Evolutionary conservation across 225 moss, liverwort and hornwort genomes (phyloP).

Genomic region (Asterella californica): DNA sequence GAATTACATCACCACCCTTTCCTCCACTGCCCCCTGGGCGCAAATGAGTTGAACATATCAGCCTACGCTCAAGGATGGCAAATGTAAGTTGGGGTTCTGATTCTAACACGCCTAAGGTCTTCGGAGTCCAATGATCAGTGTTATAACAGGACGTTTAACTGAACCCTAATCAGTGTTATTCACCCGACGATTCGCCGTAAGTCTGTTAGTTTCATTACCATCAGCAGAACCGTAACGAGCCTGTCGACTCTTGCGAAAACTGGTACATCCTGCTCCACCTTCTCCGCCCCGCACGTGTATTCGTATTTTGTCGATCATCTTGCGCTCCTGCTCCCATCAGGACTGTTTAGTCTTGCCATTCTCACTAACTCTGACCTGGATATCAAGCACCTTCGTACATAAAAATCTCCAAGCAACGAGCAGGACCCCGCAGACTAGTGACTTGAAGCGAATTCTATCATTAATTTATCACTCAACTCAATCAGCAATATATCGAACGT

Average conservation of each 20-base stretch:
- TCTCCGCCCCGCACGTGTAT: conserved; percentile 79
- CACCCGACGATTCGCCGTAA: not conserved
- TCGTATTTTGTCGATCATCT: conserved; percentile 80
- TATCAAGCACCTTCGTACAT: conserved; percentile 28
- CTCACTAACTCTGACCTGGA: conserved; percentile 36
- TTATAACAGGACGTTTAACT: not conserved
- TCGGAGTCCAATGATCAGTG: not conserved
- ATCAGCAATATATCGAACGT: not conserved
- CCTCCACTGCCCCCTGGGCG: conserved; percentile 90
- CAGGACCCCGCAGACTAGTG: not conserved
- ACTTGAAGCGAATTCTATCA: not conserved
- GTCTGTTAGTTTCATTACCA: conserved; percentile 30
- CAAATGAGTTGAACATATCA: not conserved
- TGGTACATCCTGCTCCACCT: conserved; percentile 91
- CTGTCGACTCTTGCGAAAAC: conserved; percentile 88
- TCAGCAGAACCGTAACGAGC: conserved; percentile 71
- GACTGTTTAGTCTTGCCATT: conserved; percentile 48
- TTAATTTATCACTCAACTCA: too few species aligned
- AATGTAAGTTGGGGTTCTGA: not conserved
- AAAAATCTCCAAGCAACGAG: not conserved
- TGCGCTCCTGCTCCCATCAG: conserved; percentile 72
- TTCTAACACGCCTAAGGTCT: not conserved
- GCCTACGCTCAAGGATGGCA: not conserved
- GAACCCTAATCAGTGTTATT: not conserved
- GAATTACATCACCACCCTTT: conserved; percentile 82